Percentiles rank a stretch among this genome's conserved stretches.
phyloP scores from a whole-genome alignment of 2,329 filamentous ascomycete genomes.

The Leptoxyphium fumago region DNA sequence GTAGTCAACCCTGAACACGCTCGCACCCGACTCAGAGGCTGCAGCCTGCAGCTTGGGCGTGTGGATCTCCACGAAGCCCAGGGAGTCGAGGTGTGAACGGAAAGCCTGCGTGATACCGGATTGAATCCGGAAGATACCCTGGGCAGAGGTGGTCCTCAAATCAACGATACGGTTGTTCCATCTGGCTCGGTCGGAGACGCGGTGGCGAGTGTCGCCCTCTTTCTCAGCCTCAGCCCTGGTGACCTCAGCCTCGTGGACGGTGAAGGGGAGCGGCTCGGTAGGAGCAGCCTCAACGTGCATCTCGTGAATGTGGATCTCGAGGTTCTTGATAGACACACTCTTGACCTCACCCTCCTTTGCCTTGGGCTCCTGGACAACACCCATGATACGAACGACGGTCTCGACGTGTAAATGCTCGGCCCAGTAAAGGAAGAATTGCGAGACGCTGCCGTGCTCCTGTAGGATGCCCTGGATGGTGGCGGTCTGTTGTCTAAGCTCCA shows the following conservation, averaged over 20 bases:
- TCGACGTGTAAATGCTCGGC: conserved; percentile 69
- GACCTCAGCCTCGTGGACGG: conserved; percentile 55
- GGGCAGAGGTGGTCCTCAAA: conserved; percentile 70
- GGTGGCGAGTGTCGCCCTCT: conserved; percentile 42
- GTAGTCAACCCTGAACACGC: conserved; percentile 85
- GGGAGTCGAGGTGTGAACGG: conserved; percentile 56
- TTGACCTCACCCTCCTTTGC: conserved; percentile 51
- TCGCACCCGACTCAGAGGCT: conserved; percentile 80
- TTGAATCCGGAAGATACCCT: conserved; percentile 77
- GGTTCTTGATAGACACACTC: conserved; percentile 57
- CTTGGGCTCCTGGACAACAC: conserved; percentile 56
- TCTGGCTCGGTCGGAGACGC: conserved; percentile 58
- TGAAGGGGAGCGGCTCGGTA: conserved; percentile 50
- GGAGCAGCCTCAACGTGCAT: conserved; percentile 48
- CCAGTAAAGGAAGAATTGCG: conserved; percentile 70
- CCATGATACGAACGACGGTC: conserved; percentile 62
- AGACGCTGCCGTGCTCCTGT: conserved; percentile 45
- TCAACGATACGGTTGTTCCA: conserved; percentile 69
- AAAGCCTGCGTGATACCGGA: conserved; percentile 69
- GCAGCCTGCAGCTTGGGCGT: conserved; percentile 83
- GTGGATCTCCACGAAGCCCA: conserved; percentile 83
- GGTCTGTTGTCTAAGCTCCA: conserved; percentile 74
- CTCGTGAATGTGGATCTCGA: conserved; percentile 59
- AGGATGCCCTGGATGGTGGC: conserved; percentile 76
- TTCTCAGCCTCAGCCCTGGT: conserved; percentile 41